Conservation (phyloP, 2,329 filamentous ascomycete species). For the Pseudogymnoascus sp. region DNA sequence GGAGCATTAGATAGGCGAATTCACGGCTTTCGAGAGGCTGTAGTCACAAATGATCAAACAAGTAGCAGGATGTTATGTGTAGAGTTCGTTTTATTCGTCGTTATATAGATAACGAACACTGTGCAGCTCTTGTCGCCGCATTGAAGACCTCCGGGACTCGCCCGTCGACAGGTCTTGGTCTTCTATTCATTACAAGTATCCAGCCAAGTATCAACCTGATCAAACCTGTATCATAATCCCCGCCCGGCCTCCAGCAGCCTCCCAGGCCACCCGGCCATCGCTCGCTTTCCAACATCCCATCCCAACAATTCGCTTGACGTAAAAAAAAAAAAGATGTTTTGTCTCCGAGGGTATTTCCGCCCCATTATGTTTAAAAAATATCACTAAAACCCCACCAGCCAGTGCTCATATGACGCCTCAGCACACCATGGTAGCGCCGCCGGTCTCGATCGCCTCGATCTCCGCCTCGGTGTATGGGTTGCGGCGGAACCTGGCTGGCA, state of each 20-base stretch:
- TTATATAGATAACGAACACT: not conserved
- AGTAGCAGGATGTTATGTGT: not conserved
- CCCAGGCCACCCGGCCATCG: not conserved
- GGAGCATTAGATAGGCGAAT: not conserved
- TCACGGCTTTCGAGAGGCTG: not conserved
- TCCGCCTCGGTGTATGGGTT: constrained; percentile 67
- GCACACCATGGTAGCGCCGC: constrained; percentile 62
- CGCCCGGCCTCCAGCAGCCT: not conserved
- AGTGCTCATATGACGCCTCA: constrained; percentile 14
- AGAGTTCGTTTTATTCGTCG: not conserved
- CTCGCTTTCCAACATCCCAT: not conserved
- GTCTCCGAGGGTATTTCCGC: constrained; percentile 3
- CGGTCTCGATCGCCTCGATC: constrained; percentile 93
- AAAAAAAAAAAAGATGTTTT: not conserved
- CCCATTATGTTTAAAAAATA: constrained; percentile 1
- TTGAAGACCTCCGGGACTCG: constrained; percentile 1
- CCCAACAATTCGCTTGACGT: constrained; percentile 1
- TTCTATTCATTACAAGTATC: constrained; percentile 6
- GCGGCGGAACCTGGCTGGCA: constrained; percentile 76
- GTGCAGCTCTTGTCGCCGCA: not conserved
- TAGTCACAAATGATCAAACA: not conserved
- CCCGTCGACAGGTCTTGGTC: constrained; percentile 1
- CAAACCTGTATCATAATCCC: constrained; percentile 6
- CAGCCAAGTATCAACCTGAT: constrained; percentile 4
- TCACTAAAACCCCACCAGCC: not conserved